phyloP scores from a whole-genome alignment of 805 yeast species.

The Lipomyces oligophaga region DNA sequence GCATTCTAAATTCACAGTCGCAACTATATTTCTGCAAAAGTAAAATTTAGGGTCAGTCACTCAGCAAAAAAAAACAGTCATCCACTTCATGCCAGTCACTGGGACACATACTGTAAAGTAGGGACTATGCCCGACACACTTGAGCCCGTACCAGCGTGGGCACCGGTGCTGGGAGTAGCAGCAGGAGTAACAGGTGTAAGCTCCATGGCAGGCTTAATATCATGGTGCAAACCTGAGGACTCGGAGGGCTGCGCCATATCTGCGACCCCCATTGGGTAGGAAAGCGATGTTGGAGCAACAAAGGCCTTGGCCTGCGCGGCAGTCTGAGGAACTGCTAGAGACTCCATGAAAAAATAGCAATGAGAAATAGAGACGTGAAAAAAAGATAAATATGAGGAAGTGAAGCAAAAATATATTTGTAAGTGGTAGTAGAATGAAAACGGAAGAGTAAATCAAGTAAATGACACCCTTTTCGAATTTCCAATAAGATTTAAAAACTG shows the following conservation, averaged over 20 bases:
- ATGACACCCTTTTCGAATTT: too few species aligned
- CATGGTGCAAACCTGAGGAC: slow-evolving; percentile 5
- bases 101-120: slow-evolving; percentile 50
- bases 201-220: slow-evolving; percentile 26
- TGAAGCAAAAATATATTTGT: too few species aligned
- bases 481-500: too few species aligned
- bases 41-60: neutral
- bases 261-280: slow-evolving; percentile 55
- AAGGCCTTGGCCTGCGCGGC: slow-evolving; percentile 74
- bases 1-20: slow-evolving; percentile 95
- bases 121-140: slow-evolving; percentile 95
- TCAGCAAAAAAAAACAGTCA: too few species aligned
- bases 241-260: slow-evolving; percentile 31
- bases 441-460: slow-evolving; percentile 33
- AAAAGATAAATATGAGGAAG: neutral
- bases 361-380: slow-evolving; percentile 2
- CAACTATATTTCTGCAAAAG: slow-evolving; percentile 76
- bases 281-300: slow-evolving; percentile 60
- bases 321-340: slow-evolving; percentile 69
- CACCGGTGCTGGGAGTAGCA: slow-evolving; percentile 16
- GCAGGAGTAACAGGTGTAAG: slow-evolving; percentile 21
- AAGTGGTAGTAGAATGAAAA: neutral
- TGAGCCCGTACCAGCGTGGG: slow-evolving; percentile 44
- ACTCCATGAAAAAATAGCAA: slow-evolving; percentile 52
- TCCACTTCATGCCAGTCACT: too few species aligned